phyloP scores from a whole-genome alignment of 768 basidiomycete genomes.

The Mycena sanguinolenta region DNA sequence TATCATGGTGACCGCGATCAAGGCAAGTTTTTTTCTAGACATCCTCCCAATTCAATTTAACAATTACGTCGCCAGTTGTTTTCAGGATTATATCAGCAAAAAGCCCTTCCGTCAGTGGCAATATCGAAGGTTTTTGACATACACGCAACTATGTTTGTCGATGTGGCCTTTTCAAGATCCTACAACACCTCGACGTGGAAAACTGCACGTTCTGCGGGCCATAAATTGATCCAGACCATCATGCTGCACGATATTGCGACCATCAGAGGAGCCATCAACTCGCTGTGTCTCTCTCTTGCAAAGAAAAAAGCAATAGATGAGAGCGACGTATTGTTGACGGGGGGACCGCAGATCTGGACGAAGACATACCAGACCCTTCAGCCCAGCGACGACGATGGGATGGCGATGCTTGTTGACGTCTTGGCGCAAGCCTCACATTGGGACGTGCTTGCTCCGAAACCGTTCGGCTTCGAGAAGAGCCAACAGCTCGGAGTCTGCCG shows the following conservation, averaged over 20 bases:
- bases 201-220: conserved; percentile 49
- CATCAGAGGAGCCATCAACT: conserved; percentile 27
- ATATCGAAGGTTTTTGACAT: conserved; percentile 53
- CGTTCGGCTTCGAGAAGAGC: conserved; percentile 53
- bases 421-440: conserved; percentile 76
- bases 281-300: conserved; percentile 30
- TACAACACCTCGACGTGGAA: conserved; percentile 53
- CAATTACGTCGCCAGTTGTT: conserved; percentile 24
- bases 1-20: conserved; percentile 70
- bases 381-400: conserved; percentile 68
- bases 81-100: conserved; percentile 28
- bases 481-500: conserved; percentile 64
- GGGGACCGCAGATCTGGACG: conserved; percentile 69
- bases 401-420: conserved; percentile 69
- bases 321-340: conserved; percentile 18
- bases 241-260: conserved; percentile 26
- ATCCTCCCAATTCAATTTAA: background rate
- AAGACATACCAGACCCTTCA: conserved; percentile 72
- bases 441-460: conserved; percentile 67
- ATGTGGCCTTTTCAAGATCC: conserved; percentile 52
- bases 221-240: conserved; percentile 48
- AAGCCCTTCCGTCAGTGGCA: conserved; percentile 38
- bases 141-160: conserved; percentile 53
- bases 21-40: conserved; percentile 62
- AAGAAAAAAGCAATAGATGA: conserved; percentile 20